Evolutionary conservation across 2,329 filamentous ascomycete genomes (phyloP), one percentile per base, ranked within the genome.

Genomic region (Pestalotiopsis sp.): DNA sequence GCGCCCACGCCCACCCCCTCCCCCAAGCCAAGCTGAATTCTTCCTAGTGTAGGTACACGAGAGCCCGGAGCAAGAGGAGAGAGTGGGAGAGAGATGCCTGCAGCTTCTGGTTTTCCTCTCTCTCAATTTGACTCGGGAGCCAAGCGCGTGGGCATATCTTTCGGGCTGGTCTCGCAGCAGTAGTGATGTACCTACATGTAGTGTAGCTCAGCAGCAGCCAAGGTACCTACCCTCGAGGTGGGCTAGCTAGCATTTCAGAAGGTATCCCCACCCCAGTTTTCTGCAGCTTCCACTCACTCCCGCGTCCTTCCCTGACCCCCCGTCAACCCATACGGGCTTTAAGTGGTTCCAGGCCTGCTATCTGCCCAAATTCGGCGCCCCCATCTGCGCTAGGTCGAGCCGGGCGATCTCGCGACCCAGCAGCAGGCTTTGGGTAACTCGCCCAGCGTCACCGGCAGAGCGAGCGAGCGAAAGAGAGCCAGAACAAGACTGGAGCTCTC

Each of bases 311-410:
- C 17, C 23, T 61, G 12, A 17, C n/a, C 12, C 58, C 31, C 12
- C 36, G 13, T 23, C 11, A 52, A 39, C 25, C 31, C 39, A 56
- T 52, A 20, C 49, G 23, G 38, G 62, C 65, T 67, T 58, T 67
- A 41, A 69, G 67, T 69, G 68, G 68, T 59, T 64, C 61, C 49
- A 38, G 59, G 39, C 36, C 49, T 67, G 65, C 58, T 65, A 57
- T 67, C 65, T 65, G 63, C 68, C 68, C 68, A 69, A 65, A 67
- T 67, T 64, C 56, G 68, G 58, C 52, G 59, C 59, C 65, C 56
- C 65, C 52, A 59, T 60, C 38, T 52, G 49, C 45, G 49, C 61
- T 61, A 52, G 52, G 52, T 38, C 62, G 31, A 36, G 57, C 59
- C 66, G 65, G 65, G 39, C 65, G 13, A 62, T 61, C 57, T 67